These are phyloP conservation scores for Nicotiana attenuata DNA, from an alignment of 257 asterid genomes.

Conservation along the genomic window DNA sequence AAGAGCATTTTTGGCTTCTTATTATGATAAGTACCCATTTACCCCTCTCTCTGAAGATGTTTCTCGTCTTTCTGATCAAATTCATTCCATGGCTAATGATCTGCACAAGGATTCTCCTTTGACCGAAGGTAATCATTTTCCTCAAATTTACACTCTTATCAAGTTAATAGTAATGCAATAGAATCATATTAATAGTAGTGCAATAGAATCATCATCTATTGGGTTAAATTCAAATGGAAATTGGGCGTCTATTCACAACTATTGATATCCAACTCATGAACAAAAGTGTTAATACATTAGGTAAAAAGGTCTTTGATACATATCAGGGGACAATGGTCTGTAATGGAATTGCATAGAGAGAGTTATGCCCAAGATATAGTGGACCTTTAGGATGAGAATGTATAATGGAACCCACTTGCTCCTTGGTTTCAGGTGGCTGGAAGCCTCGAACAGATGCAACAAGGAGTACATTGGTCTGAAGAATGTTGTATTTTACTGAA, in stretches of 20 bases:
- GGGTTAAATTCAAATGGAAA: background rate
- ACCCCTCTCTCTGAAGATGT: constrained; percentile 58
- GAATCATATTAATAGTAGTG: background rate
- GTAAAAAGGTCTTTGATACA: background rate
- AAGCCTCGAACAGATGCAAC: background rate
- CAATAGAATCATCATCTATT: background rate
- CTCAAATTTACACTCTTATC: background rate
- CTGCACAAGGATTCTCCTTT: constrained; percentile 51
- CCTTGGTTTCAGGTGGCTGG: background rate
- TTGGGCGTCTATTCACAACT: background rate
- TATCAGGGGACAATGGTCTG: background rate
- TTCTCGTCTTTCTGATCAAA: constrained; percentile 58
- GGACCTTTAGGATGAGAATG: background rate
- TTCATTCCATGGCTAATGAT: constrained; percentile 53
- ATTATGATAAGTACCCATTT: constrained; percentile 73
- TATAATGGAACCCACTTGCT: background rate
- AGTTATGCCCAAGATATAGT: background rate
- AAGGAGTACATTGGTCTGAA: background rate
- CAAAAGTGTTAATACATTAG: background rate
- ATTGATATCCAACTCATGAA: background rate
- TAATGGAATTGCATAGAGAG: background rate
- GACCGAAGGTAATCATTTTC: constrained; percentile 44
- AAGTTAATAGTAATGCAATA: background rate
- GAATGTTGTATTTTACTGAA: background rate
- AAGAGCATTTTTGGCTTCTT: constrained; percentile 69